These are phyloP conservation scores for Lachnum nothofagi DNA, from an alignment of 2,329 filamentous ascomycete genomes.

Conservation along the genomic window DNA sequence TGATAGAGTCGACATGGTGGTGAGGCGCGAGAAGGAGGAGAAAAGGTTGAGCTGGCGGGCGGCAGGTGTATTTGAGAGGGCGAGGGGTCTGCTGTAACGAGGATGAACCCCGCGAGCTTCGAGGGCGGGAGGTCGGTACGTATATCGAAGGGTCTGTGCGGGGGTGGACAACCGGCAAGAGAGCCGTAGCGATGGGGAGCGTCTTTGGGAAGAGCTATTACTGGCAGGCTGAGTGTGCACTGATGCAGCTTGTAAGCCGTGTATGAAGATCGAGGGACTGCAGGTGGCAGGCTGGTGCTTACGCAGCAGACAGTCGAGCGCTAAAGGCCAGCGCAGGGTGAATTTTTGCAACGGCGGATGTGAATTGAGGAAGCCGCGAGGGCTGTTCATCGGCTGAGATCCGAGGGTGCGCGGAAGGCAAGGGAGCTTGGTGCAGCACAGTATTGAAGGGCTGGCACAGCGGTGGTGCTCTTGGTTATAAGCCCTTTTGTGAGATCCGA, in stretches of 20 bases:
- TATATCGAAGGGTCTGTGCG: constrained; percentile 12
- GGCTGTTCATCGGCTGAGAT: neutral
- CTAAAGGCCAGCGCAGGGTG: neutral
- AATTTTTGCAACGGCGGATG: neutral
- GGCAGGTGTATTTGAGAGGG: neutral
- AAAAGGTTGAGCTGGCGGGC: neutral
- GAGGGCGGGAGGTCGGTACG: neutral
- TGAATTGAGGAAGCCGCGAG: neutral
- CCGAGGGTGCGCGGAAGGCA: neutral
- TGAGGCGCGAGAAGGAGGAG: constrained; percentile 10
- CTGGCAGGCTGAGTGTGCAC: neutral
- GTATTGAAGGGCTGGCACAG: neutral
- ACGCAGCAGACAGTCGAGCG: neutral
- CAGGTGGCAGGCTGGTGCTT: no score
- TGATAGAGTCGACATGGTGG: constrained; percentile 30
- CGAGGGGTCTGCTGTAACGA: neutral
- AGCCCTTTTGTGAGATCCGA: neutral
- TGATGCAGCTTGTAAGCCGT: neutral
- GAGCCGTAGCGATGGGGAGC: neutral
- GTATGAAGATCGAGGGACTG: neutral
- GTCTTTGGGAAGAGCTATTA: neutral
- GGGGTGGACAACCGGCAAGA: constrained; percentile 1
- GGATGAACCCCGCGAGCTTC: constrained; percentile 6
- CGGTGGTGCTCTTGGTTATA: neutral
- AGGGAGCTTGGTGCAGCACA: neutral